These are phyloP conservation scores for Neltuma alba DNA, from an alignment of 306 rosid species.

Conservation along the genomic window DNA sequence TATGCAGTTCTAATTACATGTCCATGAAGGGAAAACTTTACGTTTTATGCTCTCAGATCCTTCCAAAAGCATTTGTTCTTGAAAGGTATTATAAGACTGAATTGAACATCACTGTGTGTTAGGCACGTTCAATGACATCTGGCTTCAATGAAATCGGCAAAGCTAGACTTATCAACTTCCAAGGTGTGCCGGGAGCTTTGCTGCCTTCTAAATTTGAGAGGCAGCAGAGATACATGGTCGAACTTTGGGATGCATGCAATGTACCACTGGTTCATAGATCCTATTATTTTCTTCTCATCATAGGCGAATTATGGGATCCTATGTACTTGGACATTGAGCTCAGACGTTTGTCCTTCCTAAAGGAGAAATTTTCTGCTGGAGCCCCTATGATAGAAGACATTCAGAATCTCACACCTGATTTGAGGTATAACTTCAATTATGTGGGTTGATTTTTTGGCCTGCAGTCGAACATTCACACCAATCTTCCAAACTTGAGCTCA, in stretches of 20 bases:
- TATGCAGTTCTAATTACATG: not conserved
- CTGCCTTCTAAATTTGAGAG: conserved; percentile 55
- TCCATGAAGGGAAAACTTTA: not conserved
- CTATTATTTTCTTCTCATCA: conserved; percentile 79
- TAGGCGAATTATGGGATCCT: conserved; percentile 76
- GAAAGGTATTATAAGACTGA: not conserved
- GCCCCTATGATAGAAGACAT: conserved; percentile 26
- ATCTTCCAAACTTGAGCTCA: conserved; percentile 15
- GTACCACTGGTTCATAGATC: conserved; percentile 85
- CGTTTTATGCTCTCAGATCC: conserved; percentile 19
- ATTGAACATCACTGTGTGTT: conserved; percentile 20
- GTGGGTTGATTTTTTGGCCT: conserved; percentile 13
- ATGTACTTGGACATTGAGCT: conserved; percentile 84
- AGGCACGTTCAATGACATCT: conserved; percentile 38
- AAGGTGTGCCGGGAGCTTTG: conserved; percentile 24
- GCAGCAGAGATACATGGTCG: conserved; percentile 61
- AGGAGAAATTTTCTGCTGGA: conserved; percentile 55
- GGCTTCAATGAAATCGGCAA: conserved; percentile 31
- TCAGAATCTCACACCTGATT: conserved; percentile 52
- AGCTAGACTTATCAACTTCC: conserved; percentile 33
- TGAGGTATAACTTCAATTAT: conserved; percentile 56
- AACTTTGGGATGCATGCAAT: conserved; percentile 82
- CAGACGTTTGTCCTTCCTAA: conserved; percentile 75
- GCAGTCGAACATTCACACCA: not conserved
- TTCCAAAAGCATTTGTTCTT: not conserved